Base-by-base conservation (phyloP, 192 early-diverging fungal species). In the Linnemannia exigua region DNA sequence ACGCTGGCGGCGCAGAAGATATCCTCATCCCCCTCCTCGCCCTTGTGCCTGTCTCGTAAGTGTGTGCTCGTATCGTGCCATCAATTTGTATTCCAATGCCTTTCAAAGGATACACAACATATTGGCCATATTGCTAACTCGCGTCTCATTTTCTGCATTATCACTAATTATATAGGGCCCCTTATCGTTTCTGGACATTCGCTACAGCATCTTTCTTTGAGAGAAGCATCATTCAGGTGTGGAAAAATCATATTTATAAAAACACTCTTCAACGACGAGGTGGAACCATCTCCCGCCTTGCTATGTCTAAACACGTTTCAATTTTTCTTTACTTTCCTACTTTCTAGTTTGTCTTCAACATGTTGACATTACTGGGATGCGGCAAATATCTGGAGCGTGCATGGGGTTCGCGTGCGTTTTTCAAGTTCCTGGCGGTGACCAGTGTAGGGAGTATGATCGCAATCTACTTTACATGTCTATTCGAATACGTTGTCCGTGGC, bases 361-460 rank as follows among this genome's bases (percentile, higher is more conserved):
- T 36, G 1, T 28, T 33, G 15, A 68, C 80, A n/a, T 44, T 94
- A 5, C 70, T 93, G 22, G 80, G 91, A 19, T 81, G 89, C 76
- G 97, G 96, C 50, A 91, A 93, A 78, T 98, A 97, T 84, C 89
- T 98, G 79, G 98, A 97, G 84, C 89, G 92, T 31, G 91, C 91
- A 72, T 99, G 97, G 96, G 96, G 96, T 15, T 87, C 91, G 35
- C 92, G 92, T 71, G 93, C 95, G 71, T 93, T 96, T 70, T 79
- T 93, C n/a, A 93, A 93, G 70, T 95, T 94, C 81, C 72, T 97
- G 38, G 37, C 79, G 1, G 87, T 98, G 8, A 84, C 93, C 51
- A 90, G 90, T 70, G 38, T 91, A 72, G 66, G 84, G 54, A 67
- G 93, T 36, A 91, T 90, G 88, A 0, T 92, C 4, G 74, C 92